Evolutionary conservation across 345 rosid genomes (phyloP), one percentile per base, ranked within the genome.

Genomic region (Leavenworthia alabamica): DNA sequence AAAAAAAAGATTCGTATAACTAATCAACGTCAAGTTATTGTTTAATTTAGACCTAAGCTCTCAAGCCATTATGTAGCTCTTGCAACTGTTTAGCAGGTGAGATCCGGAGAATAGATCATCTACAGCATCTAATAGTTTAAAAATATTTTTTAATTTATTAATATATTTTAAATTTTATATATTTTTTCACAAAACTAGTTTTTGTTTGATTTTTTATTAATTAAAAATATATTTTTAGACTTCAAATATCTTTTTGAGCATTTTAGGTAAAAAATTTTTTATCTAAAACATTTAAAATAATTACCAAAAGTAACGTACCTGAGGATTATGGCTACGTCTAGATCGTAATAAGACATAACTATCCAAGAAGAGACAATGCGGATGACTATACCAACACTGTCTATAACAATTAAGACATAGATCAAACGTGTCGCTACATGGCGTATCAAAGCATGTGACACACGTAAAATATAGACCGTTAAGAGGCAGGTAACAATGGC

Each of bases 311-410:
- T 9, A 42, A 40, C 57, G 36, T 62, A 49, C 58, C 67, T 1
- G n/a, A 62, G 40, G 29, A 24, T 50, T 8, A 15, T 28, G 13
- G 37, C 2, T 49, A 37, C 67, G 67, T 12, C 6, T 37, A 24
- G 58, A 16, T 11, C 67, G 58, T n/a, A 62, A 27, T 3, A 62
- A 37, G 13, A 62, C 67, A 50, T 37, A 50, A 39, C 48, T 62
- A 50, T 62, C 67, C 58, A 62, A 36, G 58, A 49, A 49, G 13
- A 62, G 27, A 36, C 28, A 2, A 28, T 62, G 67, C 0, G 32
- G 27, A 62, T 62, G 58, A 17, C 8, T 2, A 49, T 62, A 50
- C 3, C 13, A 7, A 40, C 40, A 19, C 0, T 7, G 19, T 29
- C 5, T 39, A 39, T 62, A 49, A 50, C 58, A 62, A 5, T 17